These are phyloP conservation scores for Cicer chorassanicum DNA, from an alignment of 306 rosid species.

Conservation along the genomic window DNA sequence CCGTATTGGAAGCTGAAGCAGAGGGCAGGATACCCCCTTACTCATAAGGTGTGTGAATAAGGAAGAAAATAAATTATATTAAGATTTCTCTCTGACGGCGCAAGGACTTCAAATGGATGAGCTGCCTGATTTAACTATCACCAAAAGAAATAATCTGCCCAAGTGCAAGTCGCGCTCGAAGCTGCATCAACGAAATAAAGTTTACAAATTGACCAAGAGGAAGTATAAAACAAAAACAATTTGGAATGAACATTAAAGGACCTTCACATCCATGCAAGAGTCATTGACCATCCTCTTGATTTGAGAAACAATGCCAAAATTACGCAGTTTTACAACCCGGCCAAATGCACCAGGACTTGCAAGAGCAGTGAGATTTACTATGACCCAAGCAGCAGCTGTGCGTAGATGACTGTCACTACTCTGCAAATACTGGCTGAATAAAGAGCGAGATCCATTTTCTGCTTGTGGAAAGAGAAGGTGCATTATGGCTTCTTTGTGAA, in stretches of 20 bases:
- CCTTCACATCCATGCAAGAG: slow-evolving; percentile 80
- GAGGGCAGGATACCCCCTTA: slow-evolving; percentile 42
- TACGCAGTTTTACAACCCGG: slow-evolving; percentile 62
- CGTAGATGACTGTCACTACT: slow-evolving; percentile 67
- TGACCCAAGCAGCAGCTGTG: slow-evolving; percentile 68
- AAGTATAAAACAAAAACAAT: slow-evolving; percentile 14
- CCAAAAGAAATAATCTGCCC: slow-evolving; percentile 58
- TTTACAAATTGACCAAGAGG: slow-evolving; percentile 36
- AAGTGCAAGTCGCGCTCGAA: slow-evolving; percentile 71
- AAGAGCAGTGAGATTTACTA: slow-evolving; percentile 76
- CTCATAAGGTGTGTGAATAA: slow-evolving; percentile 41
- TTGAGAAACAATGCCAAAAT: slow-evolving; percentile 72
- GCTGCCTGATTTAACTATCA: slow-evolving; percentile 51
- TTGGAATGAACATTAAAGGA: slow-evolving; percentile 40
- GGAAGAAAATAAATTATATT: slow-evolving; percentile 45
- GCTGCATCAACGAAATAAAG: slow-evolving; percentile 56
- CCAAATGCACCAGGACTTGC: slow-evolving; percentile 60
- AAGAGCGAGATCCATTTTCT: slow-evolving; percentile 57
- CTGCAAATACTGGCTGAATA: slow-evolving; percentile 66
- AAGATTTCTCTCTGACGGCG: slow-evolving; percentile 37
- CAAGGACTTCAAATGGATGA: slow-evolving; percentile 38
- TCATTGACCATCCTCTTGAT: slow-evolving; percentile 75
- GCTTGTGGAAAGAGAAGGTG: slow-evolving; percentile 59
- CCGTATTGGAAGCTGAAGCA: slow-evolving; percentile 51
- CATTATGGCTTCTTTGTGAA: slow-evolving; percentile 81